phyloP scores from a whole-genome alignment of 1,284 basidiomycete species.

The Marasmius sp. region DNA sequence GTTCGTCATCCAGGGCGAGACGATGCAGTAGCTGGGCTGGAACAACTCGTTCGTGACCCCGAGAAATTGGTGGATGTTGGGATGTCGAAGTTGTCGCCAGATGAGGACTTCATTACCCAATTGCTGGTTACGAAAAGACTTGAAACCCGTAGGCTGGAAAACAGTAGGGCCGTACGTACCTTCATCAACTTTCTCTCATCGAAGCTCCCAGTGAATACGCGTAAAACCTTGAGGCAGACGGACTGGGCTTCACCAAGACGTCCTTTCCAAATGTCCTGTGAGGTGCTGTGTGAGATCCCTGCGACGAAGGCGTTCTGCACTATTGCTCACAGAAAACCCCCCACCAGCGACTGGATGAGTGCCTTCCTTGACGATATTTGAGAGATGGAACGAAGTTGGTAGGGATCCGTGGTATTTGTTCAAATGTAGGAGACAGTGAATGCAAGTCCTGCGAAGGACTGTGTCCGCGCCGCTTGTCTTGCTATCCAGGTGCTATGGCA shows the following conservation, averaged over 20 bases:
- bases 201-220: neutral
- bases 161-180: neutral
- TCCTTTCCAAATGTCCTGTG: slow-evolving; percentile 11
- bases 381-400: neutral
- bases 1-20: slow-evolving; percentile 18
- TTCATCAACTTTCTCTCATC: slow-evolving; percentile 3
- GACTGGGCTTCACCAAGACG: neutral
- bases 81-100: slow-evolving; percentile 17
- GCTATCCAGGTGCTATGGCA: neutral
- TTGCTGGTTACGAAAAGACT: neutral
- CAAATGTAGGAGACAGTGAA: neutral
- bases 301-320: no score
- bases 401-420: neutral
- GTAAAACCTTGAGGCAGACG: neutral
- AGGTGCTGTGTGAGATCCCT: neutral
- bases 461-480: neutral
- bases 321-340: slow-evolving; percentile 2
- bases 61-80: slow-evolving; percentile 15
- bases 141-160: neutral
- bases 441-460: neutral
- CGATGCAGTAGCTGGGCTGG: slow-evolving; percentile 7
- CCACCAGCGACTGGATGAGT: slow-evolving; percentile 7
- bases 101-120: slow-evolving; percentile 13
- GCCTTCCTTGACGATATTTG: neutral
- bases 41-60: slow-evolving; percentile 12